A percentile compares a stretch with the other conserved stretches of the same genome.
phyloP scores from a whole-genome alignment of 345 rosid genomes.

The Lumnitzera racemosa region DNA sequence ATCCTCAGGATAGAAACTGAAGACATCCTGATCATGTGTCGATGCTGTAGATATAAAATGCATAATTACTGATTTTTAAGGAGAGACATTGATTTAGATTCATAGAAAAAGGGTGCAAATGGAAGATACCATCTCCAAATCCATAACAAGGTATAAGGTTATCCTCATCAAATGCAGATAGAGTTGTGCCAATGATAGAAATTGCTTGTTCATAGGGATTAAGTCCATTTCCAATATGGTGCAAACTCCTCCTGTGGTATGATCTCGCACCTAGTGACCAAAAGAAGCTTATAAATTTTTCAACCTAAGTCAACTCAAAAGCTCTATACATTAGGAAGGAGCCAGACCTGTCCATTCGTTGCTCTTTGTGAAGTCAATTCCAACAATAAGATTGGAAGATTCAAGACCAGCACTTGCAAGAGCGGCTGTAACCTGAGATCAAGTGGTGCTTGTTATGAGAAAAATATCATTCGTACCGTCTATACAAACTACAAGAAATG shows the following conservation, averaged over 20 bases:
- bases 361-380: constrained; percentile 95
- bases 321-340: not conserved
- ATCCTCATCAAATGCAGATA: constrained; percentile 18
- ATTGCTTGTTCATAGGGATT: constrained; percentile 22
- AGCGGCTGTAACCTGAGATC: constrained; percentile 67
- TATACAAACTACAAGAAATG: too few relatives aligned
- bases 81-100: not conserved
- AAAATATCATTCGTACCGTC: too few relatives aligned
- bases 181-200: constrained; percentile 14
- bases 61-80: not conserved
- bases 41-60: constrained; percentile 39
- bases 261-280: constrained; percentile 35
- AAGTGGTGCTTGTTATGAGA: constrained; percentile 1
- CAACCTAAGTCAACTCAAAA: constrained; percentile 3
- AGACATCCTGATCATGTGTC: constrained; percentile 91
- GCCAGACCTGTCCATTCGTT: constrained; percentile 89
- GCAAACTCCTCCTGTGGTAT: constrained; percentile 32
- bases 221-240: constrained; percentile 13
- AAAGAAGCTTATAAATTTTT: constrained; percentile 14
- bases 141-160: constrained; percentile 20
- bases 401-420: constrained; percentile 84
- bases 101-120: not conserved
- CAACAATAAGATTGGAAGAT: constrained; percentile 89
- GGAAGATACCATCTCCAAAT: constrained; percentile 18
- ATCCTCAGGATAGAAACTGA: constrained; percentile 66